A percentile compares a stretch with the other conserved stretches of the same genome.
Evolutionary conservation across 1,284 basidiomycete species (phyloP).

Genomic region (Pseudomicrostroma phylloplanum): DNA sequence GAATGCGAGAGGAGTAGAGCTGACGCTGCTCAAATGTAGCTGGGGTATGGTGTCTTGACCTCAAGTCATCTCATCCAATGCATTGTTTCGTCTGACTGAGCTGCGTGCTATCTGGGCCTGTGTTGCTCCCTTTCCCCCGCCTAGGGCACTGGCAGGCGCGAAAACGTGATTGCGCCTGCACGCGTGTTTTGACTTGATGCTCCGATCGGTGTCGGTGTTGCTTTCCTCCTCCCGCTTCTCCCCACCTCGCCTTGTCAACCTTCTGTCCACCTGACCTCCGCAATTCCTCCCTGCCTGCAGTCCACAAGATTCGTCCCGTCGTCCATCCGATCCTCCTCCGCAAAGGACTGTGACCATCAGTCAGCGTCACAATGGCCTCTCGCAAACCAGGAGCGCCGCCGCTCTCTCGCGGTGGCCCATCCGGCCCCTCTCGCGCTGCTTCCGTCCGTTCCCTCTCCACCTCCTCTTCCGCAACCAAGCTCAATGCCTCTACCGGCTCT

Average conservation of each 20-base stretch:
- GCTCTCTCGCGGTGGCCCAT: background rate
- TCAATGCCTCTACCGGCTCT: background rate
- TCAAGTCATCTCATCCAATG: too few species aligned
- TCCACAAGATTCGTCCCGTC: too few species aligned
- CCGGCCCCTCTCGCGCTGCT: background rate
- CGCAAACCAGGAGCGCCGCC: background rate
- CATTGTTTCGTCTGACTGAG: too few species aligned
- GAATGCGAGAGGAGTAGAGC: constrained; percentile 4
- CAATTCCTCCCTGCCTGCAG: background rate
- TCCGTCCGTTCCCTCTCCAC: background rate
- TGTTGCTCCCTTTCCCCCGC: too few species aligned
- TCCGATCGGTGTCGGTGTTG: too few species aligned
- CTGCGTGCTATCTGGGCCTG: too few species aligned
- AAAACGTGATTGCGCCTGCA: too few species aligned
- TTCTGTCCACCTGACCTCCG: background rate
- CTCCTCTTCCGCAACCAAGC: background rate
- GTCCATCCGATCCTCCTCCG: too few species aligned
- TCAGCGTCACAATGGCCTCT: background rate
- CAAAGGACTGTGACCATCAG: too few species aligned
- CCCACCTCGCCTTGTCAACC: background rate
- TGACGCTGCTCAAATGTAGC: background rate
- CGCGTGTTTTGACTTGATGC: too few species aligned
- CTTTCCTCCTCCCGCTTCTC: background rate
- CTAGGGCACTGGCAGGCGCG: too few species aligned
- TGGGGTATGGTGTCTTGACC: too few species aligned